Conservation (phyloP, 2,329 filamentous ascomycete genomes). For the Colletotrichum eleusines region DNA sequence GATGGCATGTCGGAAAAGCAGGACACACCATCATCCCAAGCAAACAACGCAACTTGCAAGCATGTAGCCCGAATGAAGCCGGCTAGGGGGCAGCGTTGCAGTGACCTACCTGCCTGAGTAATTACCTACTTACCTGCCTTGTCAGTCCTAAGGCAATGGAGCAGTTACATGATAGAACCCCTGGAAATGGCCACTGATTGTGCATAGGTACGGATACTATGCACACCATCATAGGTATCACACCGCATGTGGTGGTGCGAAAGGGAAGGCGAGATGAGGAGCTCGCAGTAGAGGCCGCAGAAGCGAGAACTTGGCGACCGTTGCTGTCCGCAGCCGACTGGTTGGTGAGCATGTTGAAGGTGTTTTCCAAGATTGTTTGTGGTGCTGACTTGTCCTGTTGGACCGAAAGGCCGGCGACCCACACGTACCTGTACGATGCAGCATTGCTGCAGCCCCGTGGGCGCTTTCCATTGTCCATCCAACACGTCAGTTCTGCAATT, state of each 20-base stretch:
- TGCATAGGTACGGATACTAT: background rate
- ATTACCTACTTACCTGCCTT: constrained; percentile 6
- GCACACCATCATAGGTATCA: background rate
- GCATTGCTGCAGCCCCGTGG: constrained; percentile 32
- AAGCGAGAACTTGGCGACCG: constrained; percentile 38
- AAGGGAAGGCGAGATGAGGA: constrained; percentile 30
- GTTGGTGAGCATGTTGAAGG: background rate
- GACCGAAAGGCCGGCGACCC: background rate
- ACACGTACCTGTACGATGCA: constrained; percentile 22
- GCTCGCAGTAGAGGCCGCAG: constrained; percentile 16
- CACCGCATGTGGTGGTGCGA: background rate
- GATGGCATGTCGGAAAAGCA: constrained; percentile 4
- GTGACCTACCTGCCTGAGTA: constrained; percentile 12
- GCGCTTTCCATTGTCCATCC: constrained; percentile 11
- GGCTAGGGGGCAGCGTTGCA: background rate
- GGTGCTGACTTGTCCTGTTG: constrained; percentile 28
- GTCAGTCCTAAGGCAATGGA: constrained; percentile 13
- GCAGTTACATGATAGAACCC: background rate
- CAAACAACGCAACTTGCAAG: background rate
- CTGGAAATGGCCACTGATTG: background rate
- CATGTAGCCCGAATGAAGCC: background rate
- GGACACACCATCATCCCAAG: background rate
- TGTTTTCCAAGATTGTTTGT: constrained; percentile 10
- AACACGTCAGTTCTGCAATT: constrained; percentile 18
- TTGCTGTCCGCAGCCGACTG: constrained; percentile 15